Evolutionary conservation across 371 early-diverging fungal species (phyloP), one percentile per base, ranked within the genome.

Genomic region (Funneliformis caledonium): DNA sequence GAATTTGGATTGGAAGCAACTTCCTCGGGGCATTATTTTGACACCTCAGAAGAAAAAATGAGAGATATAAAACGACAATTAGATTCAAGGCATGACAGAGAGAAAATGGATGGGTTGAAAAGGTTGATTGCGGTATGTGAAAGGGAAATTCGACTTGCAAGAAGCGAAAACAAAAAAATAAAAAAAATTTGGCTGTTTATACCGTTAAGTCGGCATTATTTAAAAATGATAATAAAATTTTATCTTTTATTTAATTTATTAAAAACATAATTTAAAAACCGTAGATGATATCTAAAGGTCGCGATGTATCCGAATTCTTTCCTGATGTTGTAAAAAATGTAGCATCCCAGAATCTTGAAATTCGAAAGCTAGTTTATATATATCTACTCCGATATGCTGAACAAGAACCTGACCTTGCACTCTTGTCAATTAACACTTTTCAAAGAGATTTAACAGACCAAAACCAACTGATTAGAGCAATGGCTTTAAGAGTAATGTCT

Each of bases 291-390:
- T 94, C 95, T 45, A 95, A 94, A 86, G 98, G 97, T n/a, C 88
- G 92, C 69, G 95, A 97, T 82, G 97, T 95, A 19, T 93, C 96
- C 26, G 93, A 93, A 83, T 95, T 92, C 86, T 98, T 98, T 82
- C 96, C 97, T 37, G 94, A 94, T 78, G 98, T 98, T 10, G 98
- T 98, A 74, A 98, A 98, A 86, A 97, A 97, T 85, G 98, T 98
- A 1, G 97, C 96, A 0, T 94, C 97, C 31, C 88, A 89, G 16
- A 96, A 95, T 77, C 88, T 96, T 75, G 97, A 97, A 82, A 91
- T 98, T 19, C 94, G 97, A 64, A 96, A 96, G 79, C 90, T 97
- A 26, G 99, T 98, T 22, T 97, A 97, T 86, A 97, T 97, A 81
- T 98, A 96, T 85, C 86, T 98, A 22, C 84, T 96, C 73, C 91